These are phyloP conservation scores for Spathaspora arborariae DNA, from an alignment of 805 yeast species.

Conservation along the genomic window DNA sequence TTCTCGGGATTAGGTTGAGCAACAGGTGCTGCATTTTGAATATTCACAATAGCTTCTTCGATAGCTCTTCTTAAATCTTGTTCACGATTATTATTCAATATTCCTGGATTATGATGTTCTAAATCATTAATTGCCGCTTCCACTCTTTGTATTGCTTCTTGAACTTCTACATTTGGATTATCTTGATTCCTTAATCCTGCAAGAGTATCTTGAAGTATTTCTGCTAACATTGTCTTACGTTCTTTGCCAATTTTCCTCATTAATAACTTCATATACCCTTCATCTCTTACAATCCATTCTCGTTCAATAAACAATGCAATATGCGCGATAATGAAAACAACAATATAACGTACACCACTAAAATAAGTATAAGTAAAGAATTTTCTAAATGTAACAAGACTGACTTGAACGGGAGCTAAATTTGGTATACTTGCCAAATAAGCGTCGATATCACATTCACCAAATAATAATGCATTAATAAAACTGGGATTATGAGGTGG, in stretches of 20 bases:
- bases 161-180: constrained; percentile 15
- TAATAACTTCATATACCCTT: constrained; percentile 59
- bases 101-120: constrained; percentile 7
- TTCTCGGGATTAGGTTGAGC: background rate
- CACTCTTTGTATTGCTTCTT: constrained; percentile 18
- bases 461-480: constrained; percentile 35
- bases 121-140: constrained; percentile 27
- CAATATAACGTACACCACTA: constrained; percentile 36
- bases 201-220: constrained; percentile 31
- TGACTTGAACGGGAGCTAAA: constrained; percentile 7
- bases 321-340: constrained; percentile 37
- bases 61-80: constrained; percentile 18
- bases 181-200: constrained; percentile 21
- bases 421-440: constrained; percentile 1
- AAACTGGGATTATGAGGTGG: constrained; percentile 32
- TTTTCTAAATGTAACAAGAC: constrained; percentile 17
- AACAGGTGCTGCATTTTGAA: background rate
- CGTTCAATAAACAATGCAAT: constrained; percentile 54
- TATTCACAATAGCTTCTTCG: constrained; percentile 8
- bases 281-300: constrained; percentile 70
- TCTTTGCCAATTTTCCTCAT: constrained; percentile 57
- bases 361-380: constrained; percentile 31
- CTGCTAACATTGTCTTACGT: constrained; percentile 38
- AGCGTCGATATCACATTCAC: constrained; percentile 20
- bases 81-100: constrained; percentile 8